Evolutionary conservation across 352 stramenopile genomes (phyloP), one percentile per base, ranked within the genome.

Genomic region (Phytophthora litchii): DNA sequence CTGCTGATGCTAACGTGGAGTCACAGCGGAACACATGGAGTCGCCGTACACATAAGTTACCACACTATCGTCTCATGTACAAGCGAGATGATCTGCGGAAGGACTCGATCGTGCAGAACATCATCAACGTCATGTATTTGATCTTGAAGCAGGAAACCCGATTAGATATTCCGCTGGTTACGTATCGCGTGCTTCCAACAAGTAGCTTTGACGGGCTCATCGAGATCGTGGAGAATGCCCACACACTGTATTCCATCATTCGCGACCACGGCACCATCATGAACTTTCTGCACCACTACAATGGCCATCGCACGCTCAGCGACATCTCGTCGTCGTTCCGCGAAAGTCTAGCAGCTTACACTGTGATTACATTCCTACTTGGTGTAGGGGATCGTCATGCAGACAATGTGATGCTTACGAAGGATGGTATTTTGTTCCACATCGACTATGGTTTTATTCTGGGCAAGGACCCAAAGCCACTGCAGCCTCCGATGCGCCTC

Each of bases 371-470:
- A 21, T 99, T 99, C 66, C 66, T 99, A 13, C 67, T 99, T n/a
- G 96, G 97, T 25, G 96, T 99, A 43, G 98, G 98, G 20, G 98
- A 99, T 78, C 82, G 98, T 4, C 98, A 99, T 67, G 86, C 98
- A 5, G 97, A 99, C 73, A 99, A 99, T 69, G 97, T 99, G 44
- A 98, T 99, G 95, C 82, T 99, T 4, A 95, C 86, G 29, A 92
- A 92, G 34, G 90, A 94, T 61, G 98, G 98, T 10, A 92, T 98
- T 57, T 86, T 99, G 31, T 99, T 99, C 76, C 98, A 99, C 65
- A 99, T 99, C 67, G 97, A 98, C 80, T 99, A 99, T 71, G 96
- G 97, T 4, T 99, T 99, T 64, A 98, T 99, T 55, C 89, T 99
- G 56, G 97, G 97, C 37, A 92, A 97, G 54, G 97, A 99, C 65